These are phyloP conservation scores for Coniochaeta sp. DNA, from an alignment of 2,329 filamentous ascomycete genomes.

Conservation along the genomic window DNA sequence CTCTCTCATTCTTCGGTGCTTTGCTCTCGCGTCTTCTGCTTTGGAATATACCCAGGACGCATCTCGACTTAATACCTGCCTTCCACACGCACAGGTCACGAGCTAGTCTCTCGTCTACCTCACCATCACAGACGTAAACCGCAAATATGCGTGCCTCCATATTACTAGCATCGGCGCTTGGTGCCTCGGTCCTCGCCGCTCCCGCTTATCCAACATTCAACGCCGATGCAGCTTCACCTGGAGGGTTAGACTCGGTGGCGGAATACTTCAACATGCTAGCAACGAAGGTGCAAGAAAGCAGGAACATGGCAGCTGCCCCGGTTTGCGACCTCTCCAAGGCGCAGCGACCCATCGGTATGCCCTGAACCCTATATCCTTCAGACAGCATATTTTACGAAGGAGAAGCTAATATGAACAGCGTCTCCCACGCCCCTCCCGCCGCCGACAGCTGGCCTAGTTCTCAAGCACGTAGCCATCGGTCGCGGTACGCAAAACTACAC, in stretches of 20 bases:
- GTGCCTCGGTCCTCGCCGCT: constrained; percentile 36
- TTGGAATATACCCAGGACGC: background rate
- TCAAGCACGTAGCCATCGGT: constrained; percentile 77
- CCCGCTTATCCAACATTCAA: constrained; percentile 39
- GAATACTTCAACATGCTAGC: constrained; percentile 56
- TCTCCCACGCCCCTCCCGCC: constrained; percentile 49
- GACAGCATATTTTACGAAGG: too few relatives aligned
- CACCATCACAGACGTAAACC: background rate
- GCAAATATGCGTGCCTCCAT: constrained; percentile 41
- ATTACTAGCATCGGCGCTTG: constrained; percentile 37
- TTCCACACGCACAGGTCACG: background rate
- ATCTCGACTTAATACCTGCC: background rate
- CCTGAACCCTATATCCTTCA: too few relatives aligned
- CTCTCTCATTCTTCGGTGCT: background rate
- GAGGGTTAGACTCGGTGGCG: constrained; percentile 40
- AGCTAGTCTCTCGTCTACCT: background rate
- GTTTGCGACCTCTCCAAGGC: constrained; percentile 49
- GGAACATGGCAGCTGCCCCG: constrained; percentile 30
- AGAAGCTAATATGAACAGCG: constrained; percentile 27
- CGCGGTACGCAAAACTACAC: constrained; percentile 94
- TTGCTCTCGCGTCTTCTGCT: background rate
- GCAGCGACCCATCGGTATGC: constrained; percentile 41
- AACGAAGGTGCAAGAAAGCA: constrained; percentile 42
- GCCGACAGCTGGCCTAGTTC: constrained; percentile 50
- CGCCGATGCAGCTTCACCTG: constrained; percentile 28